These are phyloP conservation scores for Actinomucor elegans DNA, from an alignment of 371 early-diverging fungal species.

Conservation along the genomic window DNA sequence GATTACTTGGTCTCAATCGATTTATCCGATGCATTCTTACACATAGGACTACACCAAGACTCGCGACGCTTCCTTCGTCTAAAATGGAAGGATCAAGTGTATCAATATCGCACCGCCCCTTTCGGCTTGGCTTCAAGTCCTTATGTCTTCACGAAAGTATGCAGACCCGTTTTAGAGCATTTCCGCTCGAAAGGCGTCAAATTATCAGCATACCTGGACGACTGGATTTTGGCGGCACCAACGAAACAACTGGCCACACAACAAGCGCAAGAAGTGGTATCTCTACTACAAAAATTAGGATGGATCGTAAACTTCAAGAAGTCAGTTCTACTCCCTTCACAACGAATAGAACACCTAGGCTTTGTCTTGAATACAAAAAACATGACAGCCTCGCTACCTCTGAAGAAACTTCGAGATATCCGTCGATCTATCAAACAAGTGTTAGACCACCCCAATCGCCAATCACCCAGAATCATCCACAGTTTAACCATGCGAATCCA, in stretches of 20 bases:
- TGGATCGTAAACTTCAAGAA: slow-evolving; percentile 13
- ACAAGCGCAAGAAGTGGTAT: background rate
- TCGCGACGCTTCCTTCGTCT: slow-evolving; percentile 39
- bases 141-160: slow-evolving; percentile 40
- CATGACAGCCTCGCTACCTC: slow-evolving; percentile 4
- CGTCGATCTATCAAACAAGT: slow-evolving; percentile 18
- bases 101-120: slow-evolving; percentile 44
- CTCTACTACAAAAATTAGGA: slow-evolving; percentile 5
- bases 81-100: slow-evolving; percentile 38
- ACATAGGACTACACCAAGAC: slow-evolving; percentile 17
- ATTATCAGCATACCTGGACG: slow-evolving; percentile 2
- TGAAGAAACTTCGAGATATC: slow-evolving; percentile 22
- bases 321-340: slow-evolving; percentile 9
- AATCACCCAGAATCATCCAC: slow-evolving; percentile 16
- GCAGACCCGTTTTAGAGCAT: slow-evolving; percentile 26
- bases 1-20: slow-evolving; percentile 36
- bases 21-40: slow-evolving; percentile 31
- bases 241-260: background rate
- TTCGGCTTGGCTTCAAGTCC: slow-evolving; percentile 52
- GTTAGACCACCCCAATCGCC: background rate
- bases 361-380: slow-evolving; percentile 1
- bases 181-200: slow-evolving; percentile 14
- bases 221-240: slow-evolving; percentile 7
- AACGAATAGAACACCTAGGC: slow-evolving; percentile 17
- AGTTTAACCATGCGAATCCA: slow-evolving; percentile 21